These are phyloP conservation scores for Pleurotus salmoneostramineus DNA, from an alignment of 768 basidiomycete genomes.

Conservation along the genomic window DNA sequence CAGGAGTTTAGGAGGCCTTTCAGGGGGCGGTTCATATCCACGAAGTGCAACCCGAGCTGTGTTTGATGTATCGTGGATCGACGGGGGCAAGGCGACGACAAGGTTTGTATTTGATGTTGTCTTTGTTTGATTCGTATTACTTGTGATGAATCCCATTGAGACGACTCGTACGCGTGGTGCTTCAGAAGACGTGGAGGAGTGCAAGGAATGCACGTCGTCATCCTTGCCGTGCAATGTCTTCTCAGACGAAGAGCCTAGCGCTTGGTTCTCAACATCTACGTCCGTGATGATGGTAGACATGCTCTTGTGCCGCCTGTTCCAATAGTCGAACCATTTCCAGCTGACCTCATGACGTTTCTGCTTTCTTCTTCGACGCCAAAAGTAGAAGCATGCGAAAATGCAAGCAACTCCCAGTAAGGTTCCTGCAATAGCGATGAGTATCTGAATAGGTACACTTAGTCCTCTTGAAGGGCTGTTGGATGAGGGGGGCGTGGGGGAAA, in stretches of 20 bases:
- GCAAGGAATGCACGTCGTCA: neutral
- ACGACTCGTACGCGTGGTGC: neutral
- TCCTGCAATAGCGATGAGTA: neutral
- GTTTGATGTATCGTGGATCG: neutral
- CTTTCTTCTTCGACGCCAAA: neutral
- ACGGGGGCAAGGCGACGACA: neutral
- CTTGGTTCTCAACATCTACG: neutral
- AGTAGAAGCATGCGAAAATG: neutral
- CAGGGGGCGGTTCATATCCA: neutral
- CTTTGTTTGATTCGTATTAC: neutral
- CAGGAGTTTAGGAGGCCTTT: neutral
- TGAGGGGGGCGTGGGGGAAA: too few species aligned
- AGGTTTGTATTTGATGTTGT: conserved; percentile 1
- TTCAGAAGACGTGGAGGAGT: neutral
- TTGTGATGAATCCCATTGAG: neutral
- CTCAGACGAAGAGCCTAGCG: neutral
- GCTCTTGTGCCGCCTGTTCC: neutral
- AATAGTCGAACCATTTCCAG: conserved; percentile 2
- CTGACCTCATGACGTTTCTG: neutral
- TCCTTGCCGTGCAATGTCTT: neutral
- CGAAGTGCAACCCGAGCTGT: neutral
- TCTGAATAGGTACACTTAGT: too few species aligned
- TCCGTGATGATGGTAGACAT: neutral
- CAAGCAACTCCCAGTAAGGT: neutral
- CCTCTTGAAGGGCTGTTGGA: too few species aligned